A percentile compares a stretch with the other conserved stretches of the same genome.
Conservation (phyloP, 495 filamentous ascomycete genomes). For the Lasiosphaeriaceae sp. region DNA sequence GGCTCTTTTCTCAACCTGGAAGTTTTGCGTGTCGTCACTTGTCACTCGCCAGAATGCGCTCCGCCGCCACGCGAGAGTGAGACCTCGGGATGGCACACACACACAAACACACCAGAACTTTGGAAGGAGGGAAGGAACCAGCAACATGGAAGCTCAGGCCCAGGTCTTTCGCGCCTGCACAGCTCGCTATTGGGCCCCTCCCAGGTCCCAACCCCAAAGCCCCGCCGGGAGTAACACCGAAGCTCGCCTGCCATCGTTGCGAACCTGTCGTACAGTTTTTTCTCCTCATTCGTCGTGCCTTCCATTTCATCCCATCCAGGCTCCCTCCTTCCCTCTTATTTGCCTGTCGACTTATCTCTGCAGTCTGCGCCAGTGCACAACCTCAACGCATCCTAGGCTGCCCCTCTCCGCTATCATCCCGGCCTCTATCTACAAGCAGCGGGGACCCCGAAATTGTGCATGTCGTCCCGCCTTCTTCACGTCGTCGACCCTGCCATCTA, state of each 20-base stretch:
- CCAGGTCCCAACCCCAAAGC: neutral
- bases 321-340: too few relatives aligned
- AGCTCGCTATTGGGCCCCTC: neutral
- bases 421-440: neutral
- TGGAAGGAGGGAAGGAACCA: neutral
- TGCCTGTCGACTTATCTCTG: too few relatives aligned
- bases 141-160: too few relatives aligned
- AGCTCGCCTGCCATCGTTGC: neutral
- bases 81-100: neutral
- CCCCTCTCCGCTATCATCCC: neutral
- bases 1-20: too few relatives aligned
- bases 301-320: too few relatives aligned
- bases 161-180: too few relatives aligned
- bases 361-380: too few relatives aligned
- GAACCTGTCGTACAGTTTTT: too few relatives aligned
- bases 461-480: neutral
- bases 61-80: neutral
- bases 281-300: too few relatives aligned
- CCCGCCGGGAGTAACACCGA: conserved; percentile 15
- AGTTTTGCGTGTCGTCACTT: neutral
- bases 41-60: neutral
- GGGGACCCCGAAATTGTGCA: neutral
- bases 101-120: conserved; percentile 7
- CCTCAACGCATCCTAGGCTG: neutral
- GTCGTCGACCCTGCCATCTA: neutral